phyloP scores from a whole-genome alignment of 2,329 filamentous ascomycete species.

The Stylonectria norvegica region DNA sequence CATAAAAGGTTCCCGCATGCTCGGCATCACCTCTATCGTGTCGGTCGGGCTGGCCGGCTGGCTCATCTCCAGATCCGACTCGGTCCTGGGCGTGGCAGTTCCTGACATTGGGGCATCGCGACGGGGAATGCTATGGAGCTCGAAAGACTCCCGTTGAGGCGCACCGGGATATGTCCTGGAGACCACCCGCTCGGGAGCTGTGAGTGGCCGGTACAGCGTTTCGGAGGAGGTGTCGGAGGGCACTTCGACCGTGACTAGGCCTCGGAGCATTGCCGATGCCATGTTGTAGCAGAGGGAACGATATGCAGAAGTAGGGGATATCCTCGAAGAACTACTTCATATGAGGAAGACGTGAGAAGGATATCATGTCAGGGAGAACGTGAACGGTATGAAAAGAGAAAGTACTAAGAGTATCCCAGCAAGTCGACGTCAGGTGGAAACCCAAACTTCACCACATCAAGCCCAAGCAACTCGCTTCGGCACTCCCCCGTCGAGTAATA shows the following conservation, averaged over 20 bases:
- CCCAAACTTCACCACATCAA: no score
- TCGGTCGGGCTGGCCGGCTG: constrained; percentile 46
- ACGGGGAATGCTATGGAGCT: constrained; percentile 25
- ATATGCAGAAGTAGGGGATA: no score
- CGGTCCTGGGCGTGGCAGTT: constrained; percentile 4
- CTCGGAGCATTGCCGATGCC: constrained; percentile 33
- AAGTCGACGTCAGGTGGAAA: no score
- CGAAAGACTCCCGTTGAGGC: constrained; percentile 31
- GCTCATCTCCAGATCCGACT: constrained; percentile 50
- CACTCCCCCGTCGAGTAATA: no score
- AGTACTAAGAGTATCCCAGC: no score
- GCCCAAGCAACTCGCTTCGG: no score
- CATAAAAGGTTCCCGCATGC: constrained; percentile 58
- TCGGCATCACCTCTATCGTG: constrained; percentile 49
- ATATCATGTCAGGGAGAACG: no score
- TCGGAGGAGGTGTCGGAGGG: constrained; percentile 14
- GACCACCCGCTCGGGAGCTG: constrained; percentile 35
- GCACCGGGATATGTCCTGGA: constrained; percentile 39
- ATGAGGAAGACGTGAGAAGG: no score
- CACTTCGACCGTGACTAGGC: constrained; percentile 29
- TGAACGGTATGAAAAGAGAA: no score
- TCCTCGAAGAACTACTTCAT: no score
- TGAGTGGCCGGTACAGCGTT: constrained; percentile 22
- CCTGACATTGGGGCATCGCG: constrained; percentile 8
- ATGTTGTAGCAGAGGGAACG: constrained; percentile 18